Conservation (phyloP, 2,329 filamentous ascomycete genomes). For the Ophiostoma tasmaniense region DNA sequence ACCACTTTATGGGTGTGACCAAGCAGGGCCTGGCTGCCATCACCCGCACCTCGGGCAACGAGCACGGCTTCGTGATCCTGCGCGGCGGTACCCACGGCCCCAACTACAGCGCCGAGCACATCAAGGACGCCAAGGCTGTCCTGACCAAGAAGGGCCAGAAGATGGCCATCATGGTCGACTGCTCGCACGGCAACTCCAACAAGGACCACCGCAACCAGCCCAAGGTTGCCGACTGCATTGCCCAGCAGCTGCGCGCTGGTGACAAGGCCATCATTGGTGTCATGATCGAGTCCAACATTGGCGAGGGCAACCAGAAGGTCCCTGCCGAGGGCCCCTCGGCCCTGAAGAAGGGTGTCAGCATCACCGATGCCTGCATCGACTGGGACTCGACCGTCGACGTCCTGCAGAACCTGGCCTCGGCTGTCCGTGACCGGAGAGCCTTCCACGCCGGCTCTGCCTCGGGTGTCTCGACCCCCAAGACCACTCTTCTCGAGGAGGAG, state of each 20-base stretch:
- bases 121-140: conserved; percentile 67
- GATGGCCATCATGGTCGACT: conserved; percentile 94
- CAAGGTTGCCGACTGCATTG: conserved; percentile 73
- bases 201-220: conserved; percentile 98
- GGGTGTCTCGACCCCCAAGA: conserved; percentile 29
- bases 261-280: conserved; percentile 87
- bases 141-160: conserved; percentile 75
- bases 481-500: conserved; percentile 45
- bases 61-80: conserved; percentile 95
- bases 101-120: conserved; percentile 83
- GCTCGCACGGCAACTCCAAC: conserved; percentile 95
- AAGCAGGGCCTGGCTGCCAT: conserved; percentile 96
- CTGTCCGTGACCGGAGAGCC: conserved; percentile 66
- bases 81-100: conserved; percentile 85
- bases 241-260: conserved; percentile 77
- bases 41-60: conserved; percentile 84
- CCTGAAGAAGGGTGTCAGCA: conserved; percentile 83
- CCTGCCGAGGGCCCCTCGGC: conserved; percentile 68
- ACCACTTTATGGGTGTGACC: conserved; percentile 98
- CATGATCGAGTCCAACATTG: conserved; percentile 98
- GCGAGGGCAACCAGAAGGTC: conserved; percentile 83
- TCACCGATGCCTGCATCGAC: conserved; percentile 92
- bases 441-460: conserved; percentile 32
- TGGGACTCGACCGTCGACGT: conserved; percentile 80
- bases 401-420: conserved; percentile 76